Evolutionary conservation across 345 rosid genomes (phyloP), one percentile per base, ranked within the genome.

Genomic region (Hibiscus syriacus): DNA sequence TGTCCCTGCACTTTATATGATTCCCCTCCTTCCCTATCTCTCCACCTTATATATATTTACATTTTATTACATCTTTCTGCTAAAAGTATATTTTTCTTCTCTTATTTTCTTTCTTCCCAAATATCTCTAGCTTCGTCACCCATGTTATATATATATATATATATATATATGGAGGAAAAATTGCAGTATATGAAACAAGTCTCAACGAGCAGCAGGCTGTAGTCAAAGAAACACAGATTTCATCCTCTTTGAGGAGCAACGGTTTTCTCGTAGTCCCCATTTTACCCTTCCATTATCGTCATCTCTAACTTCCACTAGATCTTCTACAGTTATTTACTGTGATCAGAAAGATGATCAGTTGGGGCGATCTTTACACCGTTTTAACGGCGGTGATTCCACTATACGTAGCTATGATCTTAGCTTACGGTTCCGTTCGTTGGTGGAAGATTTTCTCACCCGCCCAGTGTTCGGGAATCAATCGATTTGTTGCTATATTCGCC

Each of bases 401-500:
- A 0, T 90, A 90, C 73, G 97, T 90, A 62, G 97, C 98, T 39
- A 90, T 90, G 98, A 78, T 88, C 60, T 73, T 92, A 23, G 97
- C 98, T 0, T 93, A 89, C 56, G 97, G 98, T 12, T 93, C 97
- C 22, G 98, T 93, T 8, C 90, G 88, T 46, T 93, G 97, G 98
- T 93, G 98, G 97, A 88, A 86, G 72, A 93, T 93, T 27, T 93
- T 93, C 81, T 77, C 94, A 0, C 96, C 96, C 0, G 97, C 89
- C 68, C 96, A 93, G 62, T 93, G 98, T 80, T 93, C 97, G 13
- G 98, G 98, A 9, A 93, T 93, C 82, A 93, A 93, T 70, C 88
- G 97, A 13, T 90, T 93, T 67, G 98, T 90, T 9, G 97, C 98
- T 29, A 79, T 90, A 0, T 93, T 90, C 67, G 97, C 98, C 0